A percentile compares a stretch with the other conserved stretches of the same genome.
Conservation (phyloP, 2,329 filamentous ascomycete species). For the Nannizzia gypsea region DNA sequence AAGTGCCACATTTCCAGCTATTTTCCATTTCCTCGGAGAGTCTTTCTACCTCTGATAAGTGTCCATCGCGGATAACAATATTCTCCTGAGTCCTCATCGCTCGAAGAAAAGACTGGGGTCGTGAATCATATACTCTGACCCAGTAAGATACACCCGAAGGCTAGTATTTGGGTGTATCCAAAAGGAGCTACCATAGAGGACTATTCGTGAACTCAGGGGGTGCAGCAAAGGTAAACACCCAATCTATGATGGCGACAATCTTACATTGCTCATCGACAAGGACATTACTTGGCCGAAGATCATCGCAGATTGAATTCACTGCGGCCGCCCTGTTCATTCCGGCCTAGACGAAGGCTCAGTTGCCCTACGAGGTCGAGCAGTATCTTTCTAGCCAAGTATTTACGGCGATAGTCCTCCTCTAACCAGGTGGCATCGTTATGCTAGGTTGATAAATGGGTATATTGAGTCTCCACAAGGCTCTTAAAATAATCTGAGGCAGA, state of each 20-base stretch:
- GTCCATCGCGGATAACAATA: slow-evolving; percentile 4
- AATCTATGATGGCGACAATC: slow-evolving; percentile 32
- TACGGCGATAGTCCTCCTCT: slow-evolving; percentile 15
- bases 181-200: slow-evolving; percentile 32
- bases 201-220: slow-evolving; percentile 30
- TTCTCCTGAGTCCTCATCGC: slow-evolving; percentile 13
- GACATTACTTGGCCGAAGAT: slow-evolving; percentile 31
- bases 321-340: slow-evolving; percentile 16
- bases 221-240: slow-evolving; percentile 34
- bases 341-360: not conserved
- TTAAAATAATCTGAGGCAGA: slow-evolving; percentile 30
- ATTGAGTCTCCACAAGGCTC: slow-evolving; percentile 32
- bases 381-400: slow-evolving; percentile 14
- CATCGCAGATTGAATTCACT: slow-evolving; percentile 31
- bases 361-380: slow-evolving; percentile 13
- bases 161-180: slow-evolving; percentile 17
- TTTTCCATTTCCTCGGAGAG: slow-evolving; percentile 15
- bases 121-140: slow-evolving; percentile 9
- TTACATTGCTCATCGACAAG: slow-evolving; percentile 27
- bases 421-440: slow-evolving; percentile 28
- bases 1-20: slow-evolving; percentile 17
- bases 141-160: slow-evolving; percentile 13
- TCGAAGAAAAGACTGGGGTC: slow-evolving; percentile 14
- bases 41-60: slow-evolving; percentile 11
- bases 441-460: slow-evolving; percentile 31